These are phyloP conservation scores for Wickerhamiella allomyrinae DNA, from an alignment of 805 yeast genomes.

Conservation along the genomic window DNA sequence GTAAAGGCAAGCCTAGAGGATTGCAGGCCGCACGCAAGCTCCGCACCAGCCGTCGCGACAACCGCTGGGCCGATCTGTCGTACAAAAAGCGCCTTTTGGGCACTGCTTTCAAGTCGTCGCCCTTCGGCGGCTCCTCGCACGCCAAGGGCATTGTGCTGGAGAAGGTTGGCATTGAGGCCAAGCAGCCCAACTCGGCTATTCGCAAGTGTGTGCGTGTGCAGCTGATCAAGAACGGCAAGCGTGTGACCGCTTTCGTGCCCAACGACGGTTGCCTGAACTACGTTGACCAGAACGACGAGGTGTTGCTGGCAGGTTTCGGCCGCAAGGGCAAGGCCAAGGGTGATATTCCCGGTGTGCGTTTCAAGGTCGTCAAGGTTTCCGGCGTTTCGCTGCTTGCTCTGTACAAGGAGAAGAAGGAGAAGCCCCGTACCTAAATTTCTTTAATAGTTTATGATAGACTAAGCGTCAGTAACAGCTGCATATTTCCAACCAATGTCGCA, in stretches of 20 bases:
- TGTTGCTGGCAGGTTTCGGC: constrained; percentile 99
- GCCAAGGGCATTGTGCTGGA: constrained; percentile 99
- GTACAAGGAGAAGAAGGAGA: constrained; percentile 99
- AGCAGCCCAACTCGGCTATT: constrained; percentile 99
- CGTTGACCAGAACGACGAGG: constrained; percentile 99
- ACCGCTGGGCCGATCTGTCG: constrained; percentile 99
- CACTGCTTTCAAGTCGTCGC: constrained; percentile 99
- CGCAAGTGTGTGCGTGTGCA: constrained; percentile 99
- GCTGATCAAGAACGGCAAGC: constrained; percentile 99
- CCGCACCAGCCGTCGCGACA: constrained; percentile 99
- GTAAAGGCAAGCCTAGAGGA: constrained; percentile 99
- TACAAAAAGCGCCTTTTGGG: constrained; percentile 99
- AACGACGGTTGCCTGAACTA: constrained; percentile 99
- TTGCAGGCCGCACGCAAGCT: constrained; percentile 99
- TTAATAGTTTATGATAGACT: constrained; percentile 2
- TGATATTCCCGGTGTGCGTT: constrained; percentile 99
- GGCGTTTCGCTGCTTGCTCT: constrained; percentile 99
- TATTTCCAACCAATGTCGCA: too few relatives aligned
- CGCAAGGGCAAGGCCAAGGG: constrained; percentile 99
- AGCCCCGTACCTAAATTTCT: constrained; percentile 85
- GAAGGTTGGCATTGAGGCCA: constrained; percentile 99
- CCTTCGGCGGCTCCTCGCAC: constrained; percentile 99
- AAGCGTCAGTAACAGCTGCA: too few relatives aligned
- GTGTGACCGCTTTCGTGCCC: constrained; percentile 99
- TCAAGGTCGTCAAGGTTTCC: constrained; percentile 99